phyloP scores from a whole-genome alignment of 257 asterid genomes.

The Schizonepeta tenuifolia region DNA sequence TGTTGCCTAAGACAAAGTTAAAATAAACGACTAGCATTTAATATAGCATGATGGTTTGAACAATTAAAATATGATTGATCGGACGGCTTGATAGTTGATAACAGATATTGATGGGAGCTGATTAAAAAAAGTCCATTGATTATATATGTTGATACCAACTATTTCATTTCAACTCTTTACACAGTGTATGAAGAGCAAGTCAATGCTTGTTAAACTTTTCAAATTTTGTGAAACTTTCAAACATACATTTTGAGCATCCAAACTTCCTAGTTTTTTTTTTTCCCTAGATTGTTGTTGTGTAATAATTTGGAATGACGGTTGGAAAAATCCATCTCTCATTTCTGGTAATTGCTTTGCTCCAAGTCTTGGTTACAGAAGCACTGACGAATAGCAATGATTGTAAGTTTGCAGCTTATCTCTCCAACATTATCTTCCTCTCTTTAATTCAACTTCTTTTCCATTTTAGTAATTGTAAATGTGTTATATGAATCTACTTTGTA shows the following conservation, averaged over 20 bases:
- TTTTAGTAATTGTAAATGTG: background rate
- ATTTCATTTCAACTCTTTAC: conserved; percentile 17
- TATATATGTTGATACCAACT: conserved; percentile 13
- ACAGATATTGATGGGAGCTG: conserved; percentile 4
- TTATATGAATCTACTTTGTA: too few relatives aligned
- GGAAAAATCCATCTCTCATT: conserved; percentile 41
- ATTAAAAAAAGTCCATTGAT: conserved; percentile 12
- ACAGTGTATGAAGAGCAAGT: background rate
- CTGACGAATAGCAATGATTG: conserved; percentile 51
- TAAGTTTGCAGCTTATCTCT: conserved; percentile 37
- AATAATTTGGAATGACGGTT: conserved; percentile 36
- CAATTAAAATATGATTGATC: conserved; percentile 27
- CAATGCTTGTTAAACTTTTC: conserved; percentile 13
- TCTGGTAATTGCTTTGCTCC: conserved; percentile 43
- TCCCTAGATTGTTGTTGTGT: background rate
- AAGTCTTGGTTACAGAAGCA: conserved; percentile 46
- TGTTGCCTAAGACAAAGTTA: conserved; percentile 16
- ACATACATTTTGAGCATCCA: background rate
- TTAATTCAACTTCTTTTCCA: too few relatives aligned
- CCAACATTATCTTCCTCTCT: background rate
- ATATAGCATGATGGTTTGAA: conserved; percentile 26
- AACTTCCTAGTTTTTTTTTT: conserved; percentile 2
- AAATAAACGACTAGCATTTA: too few relatives aligned
- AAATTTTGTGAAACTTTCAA: conserved; percentile 12
- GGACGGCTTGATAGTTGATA: conserved; percentile 13